These are phyloP conservation scores for Naegleria gruberi DNA, from an alignment of 208 protist genomes.

Conservation along the genomic window DNA sequence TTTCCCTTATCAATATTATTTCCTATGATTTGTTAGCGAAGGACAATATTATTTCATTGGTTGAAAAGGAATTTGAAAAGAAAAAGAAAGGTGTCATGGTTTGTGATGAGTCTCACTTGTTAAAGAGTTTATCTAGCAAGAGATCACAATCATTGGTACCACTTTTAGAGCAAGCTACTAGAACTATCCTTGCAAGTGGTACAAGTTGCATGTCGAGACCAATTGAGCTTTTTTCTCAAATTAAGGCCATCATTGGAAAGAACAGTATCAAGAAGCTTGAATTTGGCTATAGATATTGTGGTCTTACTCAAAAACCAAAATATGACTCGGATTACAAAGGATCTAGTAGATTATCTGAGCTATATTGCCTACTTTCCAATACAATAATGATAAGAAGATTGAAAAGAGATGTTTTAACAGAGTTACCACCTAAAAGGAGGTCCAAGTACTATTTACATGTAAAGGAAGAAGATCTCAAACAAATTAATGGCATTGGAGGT, in stretches of 20 bases:
- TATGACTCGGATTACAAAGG: conserved; percentile 16
- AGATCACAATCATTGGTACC: not conserved
- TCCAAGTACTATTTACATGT: not conserved
- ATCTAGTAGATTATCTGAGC: conserved; percentile 60
- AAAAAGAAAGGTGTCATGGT: conserved; percentile 29
- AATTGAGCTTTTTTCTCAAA: conserved; percentile 82
- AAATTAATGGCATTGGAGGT: not conserved
- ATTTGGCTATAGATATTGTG: conserved; percentile 85
- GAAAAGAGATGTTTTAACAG: conserved; percentile 55
- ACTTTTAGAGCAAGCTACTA: not conserved
- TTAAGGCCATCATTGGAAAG: conserved; percentile 57
- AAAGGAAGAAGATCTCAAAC: not conserved
- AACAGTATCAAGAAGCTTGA: conserved; percentile 33
- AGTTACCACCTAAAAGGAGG: not conserved
- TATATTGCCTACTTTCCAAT: conserved; percentile 67
- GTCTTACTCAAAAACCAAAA: conserved; percentile 40
- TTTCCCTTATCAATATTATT: conserved; percentile 45
- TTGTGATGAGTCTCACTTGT: not conserved
- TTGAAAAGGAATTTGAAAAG: not conserved
- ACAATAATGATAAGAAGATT: conserved; percentile 82
- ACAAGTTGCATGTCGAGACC: conserved; percentile 77
- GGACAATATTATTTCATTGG: not conserved
- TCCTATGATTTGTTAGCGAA: conserved; percentile 49
- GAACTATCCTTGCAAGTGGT: not conserved
- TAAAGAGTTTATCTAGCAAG: not conserved